Base-by-base conservation (phyloP, 2,329 filamentous ascomycete species). In the Colletotrichum filicis region DNA sequence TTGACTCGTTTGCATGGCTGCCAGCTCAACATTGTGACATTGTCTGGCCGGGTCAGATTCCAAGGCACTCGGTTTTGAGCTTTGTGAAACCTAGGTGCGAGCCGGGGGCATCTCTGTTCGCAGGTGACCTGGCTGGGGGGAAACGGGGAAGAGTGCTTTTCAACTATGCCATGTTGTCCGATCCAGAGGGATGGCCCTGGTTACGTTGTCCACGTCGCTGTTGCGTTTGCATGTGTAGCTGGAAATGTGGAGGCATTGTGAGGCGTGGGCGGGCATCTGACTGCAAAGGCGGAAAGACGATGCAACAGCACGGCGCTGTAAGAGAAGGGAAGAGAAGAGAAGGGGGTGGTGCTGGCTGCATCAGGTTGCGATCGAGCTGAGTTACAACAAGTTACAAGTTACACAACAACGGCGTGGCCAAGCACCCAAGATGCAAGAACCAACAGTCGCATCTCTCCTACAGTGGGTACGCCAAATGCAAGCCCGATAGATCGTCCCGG, bases 1-100 rank as follows among this genome's bases (percentile, higher is more conserved):
- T 52, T 61, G 71, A 70, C 55, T 71, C 60, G 37, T 61, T 46
- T 12, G 16, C 42, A 42, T 46, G 63, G 66, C 59, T 73, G 66
- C 55, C 70, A 73, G 66, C 70, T 70, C 70, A 65, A 55, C 60
- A 35, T 35, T 35, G 32, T 35, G 60, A 16, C 60, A 35, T 12
- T 35, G 32, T 35, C 32, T 35, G 32, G 32, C 46, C 60, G 59
- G 65, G 46, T 24, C 24, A 16, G 11, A 32, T 42, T 35, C 24
- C 28, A n/a, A 22, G 53, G 8, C 42, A 30, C 19, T 30, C 35
- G 57, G 46, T 37, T 28, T 56, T 28, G 35, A 61, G 62, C 35
- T 57, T 57, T 52, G 28, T 52, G 49, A 57, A 57, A 56, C 56
- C 19, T 19, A n/a, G 24, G 14, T 14, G 26, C 26, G 32, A 26